These are phyloP conservation scores for Biscutella laevigata DNA, from an alignment of 441 rosid species.

Conservation along the genomic window DNA sequence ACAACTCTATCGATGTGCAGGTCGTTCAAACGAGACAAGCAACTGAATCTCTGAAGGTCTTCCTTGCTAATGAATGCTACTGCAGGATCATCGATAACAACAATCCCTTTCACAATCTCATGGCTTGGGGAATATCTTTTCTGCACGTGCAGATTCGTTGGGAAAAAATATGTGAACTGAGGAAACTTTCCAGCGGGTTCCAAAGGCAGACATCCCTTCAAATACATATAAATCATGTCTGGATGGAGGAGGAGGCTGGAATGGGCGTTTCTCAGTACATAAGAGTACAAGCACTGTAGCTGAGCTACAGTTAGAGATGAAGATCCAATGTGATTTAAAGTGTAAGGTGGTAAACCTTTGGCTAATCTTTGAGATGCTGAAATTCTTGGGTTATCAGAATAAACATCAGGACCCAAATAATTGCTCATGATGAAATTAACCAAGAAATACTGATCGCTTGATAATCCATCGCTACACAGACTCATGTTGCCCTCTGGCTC, in stretches of 20 bases:
- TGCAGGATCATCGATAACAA: slow-evolving; percentile 45
- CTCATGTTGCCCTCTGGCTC: no score
- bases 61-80: slow-evolving; percentile 27
- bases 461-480: slow-evolving; percentile 1
- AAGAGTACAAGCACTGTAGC: slow-evolving; percentile 41
- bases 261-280: slow-evolving; percentile 39
- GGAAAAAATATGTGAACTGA: slow-evolving; percentile 45
- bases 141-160: slow-evolving; percentile 35
- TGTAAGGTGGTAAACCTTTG: slow-evolving; percentile 41
- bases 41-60: slow-evolving; percentile 37
- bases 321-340: slow-evolving; percentile 37
- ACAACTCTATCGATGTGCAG: slow-evolving; percentile 33
- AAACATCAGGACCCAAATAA: slow-evolving; percentile 60
- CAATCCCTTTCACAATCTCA: slow-evolving; percentile 49
- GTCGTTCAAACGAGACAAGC: slow-evolving; percentile 33
- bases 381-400: slow-evolving; percentile 46
- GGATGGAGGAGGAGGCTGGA: slow-evolving; percentile 34
- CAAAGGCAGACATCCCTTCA: slow-evolving; percentile 35
- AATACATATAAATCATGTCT: slow-evolving; percentile 27
- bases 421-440: slow-evolving; percentile 47
- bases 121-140: slow-evolving; percentile 32
- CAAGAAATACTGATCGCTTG: slow-evolving; percentile 43
- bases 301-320: slow-evolving; percentile 41
- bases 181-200: slow-evolving; percentile 16
- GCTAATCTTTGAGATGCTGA: slow-evolving; percentile 48